Evolutionary conservation across 208 protist species (phyloP).

Genomic region (Trypanosoma congolense): DNA sequence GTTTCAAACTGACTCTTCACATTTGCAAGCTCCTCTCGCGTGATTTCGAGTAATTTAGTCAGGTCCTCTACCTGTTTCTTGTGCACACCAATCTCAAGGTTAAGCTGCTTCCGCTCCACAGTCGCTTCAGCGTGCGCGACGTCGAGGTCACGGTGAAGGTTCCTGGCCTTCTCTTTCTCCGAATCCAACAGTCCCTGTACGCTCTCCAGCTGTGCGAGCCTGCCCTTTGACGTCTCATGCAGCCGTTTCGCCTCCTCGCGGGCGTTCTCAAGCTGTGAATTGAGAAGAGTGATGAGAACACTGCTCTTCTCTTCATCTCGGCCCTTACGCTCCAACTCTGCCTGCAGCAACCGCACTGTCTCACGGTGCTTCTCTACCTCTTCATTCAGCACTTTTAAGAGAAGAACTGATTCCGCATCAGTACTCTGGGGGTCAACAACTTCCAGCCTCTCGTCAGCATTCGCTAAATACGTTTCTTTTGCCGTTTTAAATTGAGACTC

Average conservation of each 20-base stretch:
- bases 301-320: conserved; percentile 82
- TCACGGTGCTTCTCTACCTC: conserved; percentile 78
- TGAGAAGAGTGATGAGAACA: conserved; percentile 76
- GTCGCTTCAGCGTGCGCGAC: conserved; percentile 36
- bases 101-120: conserved; percentile 62
- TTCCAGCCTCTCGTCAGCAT: conserved; percentile 3
- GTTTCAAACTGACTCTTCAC: conserved; percentile 32
- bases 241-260: conserved; percentile 77
- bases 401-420: conserved; percentile 66
- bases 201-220: conserved; percentile 37
- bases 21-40: conserved; percentile 31
- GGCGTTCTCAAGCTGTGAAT: conserved; percentile 75
- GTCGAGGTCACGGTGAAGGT: conserved; percentile 46
- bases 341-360: conserved; percentile 43
- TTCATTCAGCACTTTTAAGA: conserved; percentile 74
- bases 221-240: conserved; percentile 41
- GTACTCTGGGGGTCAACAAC: conserved; percentile 22
- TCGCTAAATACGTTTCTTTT: conserved; percentile 15
- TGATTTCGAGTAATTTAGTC: conserved; percentile 23
- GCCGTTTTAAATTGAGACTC: conserved; percentile 24
- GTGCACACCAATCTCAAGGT: conserved; percentile 75
- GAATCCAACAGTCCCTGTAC: conserved; percentile 45
- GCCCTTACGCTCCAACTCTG: conserved; percentile 49
- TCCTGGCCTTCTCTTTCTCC: conserved; percentile 34
- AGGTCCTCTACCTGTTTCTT: conserved; percentile 63